These are phyloP conservation scores for Malania oleifera DNA, from an alignment of 164 flowering plant genomes.

Conservation along the genomic window DNA sequence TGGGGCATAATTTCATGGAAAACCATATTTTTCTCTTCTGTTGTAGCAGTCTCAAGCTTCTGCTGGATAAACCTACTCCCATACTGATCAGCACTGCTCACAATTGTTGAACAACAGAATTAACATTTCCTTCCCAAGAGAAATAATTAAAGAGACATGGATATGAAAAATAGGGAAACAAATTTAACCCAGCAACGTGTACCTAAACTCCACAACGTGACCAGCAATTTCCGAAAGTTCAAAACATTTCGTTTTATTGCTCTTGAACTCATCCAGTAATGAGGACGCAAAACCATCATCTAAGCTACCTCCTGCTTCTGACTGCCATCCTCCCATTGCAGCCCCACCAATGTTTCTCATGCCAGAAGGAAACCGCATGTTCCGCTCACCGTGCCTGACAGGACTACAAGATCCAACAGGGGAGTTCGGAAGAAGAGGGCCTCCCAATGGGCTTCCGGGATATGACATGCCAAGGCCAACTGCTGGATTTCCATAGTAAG, in stretches of 20 bases:
- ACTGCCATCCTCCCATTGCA: slow-evolving; percentile 64
- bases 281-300: slow-evolving; percentile 67
- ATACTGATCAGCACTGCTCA: slow-evolving; percentile 87
- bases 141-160: background rate
- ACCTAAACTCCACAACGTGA: slow-evolving; percentile 96
- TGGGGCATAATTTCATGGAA: slow-evolving; percentile 86
- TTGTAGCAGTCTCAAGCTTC: slow-evolving; percentile 86
- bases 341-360: slow-evolving; percentile 60
- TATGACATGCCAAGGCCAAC: slow-evolving; percentile 67
- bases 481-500: slow-evolving; percentile 55
- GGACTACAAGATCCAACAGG: slow-evolving; percentile 64
- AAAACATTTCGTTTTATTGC: slow-evolving; percentile 79
- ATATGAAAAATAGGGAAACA: background rate
- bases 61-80: slow-evolving; percentile 99
- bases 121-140: background rate
- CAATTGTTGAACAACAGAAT: slow-evolving; percentile 8
- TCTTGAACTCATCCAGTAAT: slow-evolving; percentile 81
- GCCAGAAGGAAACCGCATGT: slow-evolving; percentile 59
- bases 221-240: slow-evolving; percentile 89
- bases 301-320: slow-evolving; percentile 43
- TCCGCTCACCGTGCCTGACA: slow-evolving; percentile 48
- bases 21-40: slow-evolving; percentile 84
- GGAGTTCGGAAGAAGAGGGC: slow-evolving; percentile 54
- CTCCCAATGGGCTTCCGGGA: slow-evolving; percentile 57
- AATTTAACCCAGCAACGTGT: background rate